Base-by-base conservation (phyloP, 768 basidiomycete genomes). In the Suillus luteus region DNA sequence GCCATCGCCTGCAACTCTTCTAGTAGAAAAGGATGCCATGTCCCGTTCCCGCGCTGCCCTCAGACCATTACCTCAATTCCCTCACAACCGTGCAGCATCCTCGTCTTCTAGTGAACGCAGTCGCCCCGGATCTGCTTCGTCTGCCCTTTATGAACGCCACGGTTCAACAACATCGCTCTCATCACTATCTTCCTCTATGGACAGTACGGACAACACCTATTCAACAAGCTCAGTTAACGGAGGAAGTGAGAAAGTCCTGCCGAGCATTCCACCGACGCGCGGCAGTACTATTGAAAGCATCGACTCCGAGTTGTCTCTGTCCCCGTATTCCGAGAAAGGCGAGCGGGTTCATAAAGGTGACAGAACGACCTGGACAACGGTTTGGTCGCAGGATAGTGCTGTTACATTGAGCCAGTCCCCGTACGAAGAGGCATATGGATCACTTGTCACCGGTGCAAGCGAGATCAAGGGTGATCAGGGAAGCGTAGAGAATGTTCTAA, bases 301-400 rank as follows among this genome's bases (percentile, higher is more conserved):
- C 37, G 22, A 60, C n/a, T 19, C 63, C 2, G 27, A 27, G 8
- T 46, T 24, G 15, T 51, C 64, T 27, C 33, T 22, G 2, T 41
- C 55, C 24, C 40, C 15, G 12, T 17, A 43, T 33, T 40, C 38
- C 54, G 37, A 33, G 33, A 60, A 22, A 41, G 27, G 19, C 22
- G 35, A 35, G 27, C 61, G 19, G 15, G 24, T n/a, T 31, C 1
- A 7, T 17, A 58, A n/a, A 44, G 69, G 63, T 55, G 48, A 55
- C 22, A 72, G 67, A 15, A 55, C 43, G 55, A 74, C 66, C 33
- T 48, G 48, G 55, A 14, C 61, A 12, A 61, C 72, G 6, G 65
- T 76, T 19, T 74, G 70, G 74, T 77, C 74, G 40, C 68, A 74
- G 48, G 75, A 88, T 78, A 31, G 75, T 75, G 63, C 89, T 71